A percentile compares a stretch with the other conserved stretches of the same genome.
Evolutionary conservation across 2,329 filamentous ascomycete species (phyloP).

Genomic region (Lecanicillium sp.): DNA sequence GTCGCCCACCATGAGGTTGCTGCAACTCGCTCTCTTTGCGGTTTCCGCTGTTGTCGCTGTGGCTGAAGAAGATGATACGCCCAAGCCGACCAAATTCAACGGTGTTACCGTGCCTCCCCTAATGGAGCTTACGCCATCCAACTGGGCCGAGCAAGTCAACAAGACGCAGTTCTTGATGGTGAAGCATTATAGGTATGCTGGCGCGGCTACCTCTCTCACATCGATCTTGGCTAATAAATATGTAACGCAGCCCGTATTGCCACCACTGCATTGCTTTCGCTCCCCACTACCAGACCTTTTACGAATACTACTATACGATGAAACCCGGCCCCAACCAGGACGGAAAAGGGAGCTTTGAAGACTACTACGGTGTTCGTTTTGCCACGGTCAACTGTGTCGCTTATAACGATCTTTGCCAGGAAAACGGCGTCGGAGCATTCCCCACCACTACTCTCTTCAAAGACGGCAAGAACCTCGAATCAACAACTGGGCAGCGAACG

Average conservation of each 20-base stretch:
- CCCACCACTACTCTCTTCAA: slow-evolving; percentile 77
- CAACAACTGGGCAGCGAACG: slow-evolving; percentile 57
- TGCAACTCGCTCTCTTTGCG: slow-evolving; percentile 39
- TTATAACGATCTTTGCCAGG: slow-evolving; percentile 68
- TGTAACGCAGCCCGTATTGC: slow-evolving; percentile 46
- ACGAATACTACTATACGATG: slow-evolving; percentile 92
- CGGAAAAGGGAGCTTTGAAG: slow-evolving; percentile 56
- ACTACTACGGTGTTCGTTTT: slow-evolving; percentile 86
- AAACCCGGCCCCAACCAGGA: slow-evolving; percentile 55
- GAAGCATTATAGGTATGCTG: slow-evolving; percentile 62
- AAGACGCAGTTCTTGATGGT: slow-evolving; percentile 45
- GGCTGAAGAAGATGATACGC: slow-evolving; percentile 28
- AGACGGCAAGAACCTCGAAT: slow-evolving; percentile 61
- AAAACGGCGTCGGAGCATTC: slow-evolving; percentile 60
- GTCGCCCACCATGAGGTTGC: slow-evolving; percentile 34
- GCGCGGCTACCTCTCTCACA: background rate
- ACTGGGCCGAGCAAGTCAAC: slow-evolving; percentile 48
- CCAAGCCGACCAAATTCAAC: slow-evolving; percentile 55
- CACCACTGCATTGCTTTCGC: slow-evolving; percentile 73
- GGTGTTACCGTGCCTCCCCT: slow-evolving; percentile 58
- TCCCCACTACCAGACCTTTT: slow-evolving; percentile 82
- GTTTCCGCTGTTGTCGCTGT: slow-evolving; percentile 32
- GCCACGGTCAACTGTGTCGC: slow-evolving; percentile 79
- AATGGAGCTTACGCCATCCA: slow-evolving; percentile 49
- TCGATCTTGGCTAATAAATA: slow-evolving; percentile 20